phyloP scores from a whole-genome alignment of 202 grass and related monocot genomes.

The Panicum virgatum region DNA sequence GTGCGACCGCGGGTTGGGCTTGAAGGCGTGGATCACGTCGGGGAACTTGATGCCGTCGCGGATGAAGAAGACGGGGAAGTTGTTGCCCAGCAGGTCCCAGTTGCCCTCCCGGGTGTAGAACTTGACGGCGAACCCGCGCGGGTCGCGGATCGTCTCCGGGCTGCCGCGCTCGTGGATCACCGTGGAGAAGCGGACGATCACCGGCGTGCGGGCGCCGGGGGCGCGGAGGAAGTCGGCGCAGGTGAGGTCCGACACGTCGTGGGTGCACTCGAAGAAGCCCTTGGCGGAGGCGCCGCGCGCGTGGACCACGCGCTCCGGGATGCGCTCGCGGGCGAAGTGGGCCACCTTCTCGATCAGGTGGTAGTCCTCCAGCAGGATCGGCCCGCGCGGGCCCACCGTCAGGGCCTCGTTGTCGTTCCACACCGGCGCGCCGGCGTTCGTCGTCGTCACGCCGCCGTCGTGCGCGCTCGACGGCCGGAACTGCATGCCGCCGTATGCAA shows the following conservation, averaged over 20 bases:
- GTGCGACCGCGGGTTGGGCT: conserved; percentile 83
- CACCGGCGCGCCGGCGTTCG: conserved; percentile 60
- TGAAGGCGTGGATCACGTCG: conserved; percentile 95
- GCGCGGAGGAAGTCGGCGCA: conserved; percentile 90
- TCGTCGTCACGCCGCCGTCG: conserved; percentile 61
- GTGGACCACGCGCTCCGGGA: conserved; percentile 92
- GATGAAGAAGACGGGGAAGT: conserved; percentile 99
- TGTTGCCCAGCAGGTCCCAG: conserved; percentile 93
- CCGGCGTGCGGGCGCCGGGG: conserved; percentile 52
- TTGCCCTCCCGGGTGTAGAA: conserved; percentile 96
- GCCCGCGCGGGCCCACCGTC: conserved; percentile 55
- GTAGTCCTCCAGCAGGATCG: conserved; percentile 88
- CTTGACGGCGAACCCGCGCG: conserved; percentile 96
- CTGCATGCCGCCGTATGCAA: neutral
- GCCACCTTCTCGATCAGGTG: conserved; percentile 84
- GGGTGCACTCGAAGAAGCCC: conserved; percentile 98
- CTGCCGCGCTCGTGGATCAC: conserved; percentile 92
- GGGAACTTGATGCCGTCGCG: conserved; percentile 97
- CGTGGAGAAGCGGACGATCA: conserved; percentile 92
- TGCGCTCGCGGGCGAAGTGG: conserved; percentile 86
- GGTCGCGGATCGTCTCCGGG: conserved; percentile 94
- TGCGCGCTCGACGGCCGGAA: conserved; percentile 65
- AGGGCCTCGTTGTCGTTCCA: conserved; percentile 85
- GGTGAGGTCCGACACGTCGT: conserved; percentile 63
- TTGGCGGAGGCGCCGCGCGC: conserved; percentile 85